Evolutionary conservation across 2,329 filamentous ascomycete species (phyloP).

Genomic region (Penicillium sp.): DNA sequence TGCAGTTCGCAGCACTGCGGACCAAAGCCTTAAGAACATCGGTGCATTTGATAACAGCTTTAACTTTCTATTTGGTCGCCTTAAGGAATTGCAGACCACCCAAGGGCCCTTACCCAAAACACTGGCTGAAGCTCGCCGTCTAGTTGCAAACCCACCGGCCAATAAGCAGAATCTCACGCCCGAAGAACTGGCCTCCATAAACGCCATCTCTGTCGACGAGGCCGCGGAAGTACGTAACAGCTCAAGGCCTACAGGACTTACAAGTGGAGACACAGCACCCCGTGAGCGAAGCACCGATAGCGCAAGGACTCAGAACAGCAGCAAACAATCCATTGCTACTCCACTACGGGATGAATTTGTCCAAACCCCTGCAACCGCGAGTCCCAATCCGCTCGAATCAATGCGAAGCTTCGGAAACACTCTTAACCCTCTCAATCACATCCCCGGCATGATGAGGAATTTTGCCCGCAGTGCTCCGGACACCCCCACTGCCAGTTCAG

Average conservation of each 20-base stretch:
- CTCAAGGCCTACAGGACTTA: slow-evolving; percentile 55
- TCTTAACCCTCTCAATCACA: slow-evolving; percentile 74
- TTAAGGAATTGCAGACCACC: slow-evolving; percentile 61
- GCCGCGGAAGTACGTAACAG: slow-evolving; percentile 32
- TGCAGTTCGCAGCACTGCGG: slow-evolving; percentile 78
- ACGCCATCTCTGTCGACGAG: slow-evolving; percentile 33
- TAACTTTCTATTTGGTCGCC: slow-evolving; percentile 82
- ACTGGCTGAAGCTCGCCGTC: slow-evolving; percentile 82
- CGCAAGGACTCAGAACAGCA: slow-evolving; percentile 35
- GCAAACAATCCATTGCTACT: slow-evolving; percentile 35
- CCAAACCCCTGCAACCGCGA: slow-evolving; percentile 23
- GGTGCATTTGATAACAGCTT: slow-evolving; percentile 90
- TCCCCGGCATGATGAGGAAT: slow-evolving; percentile 70
- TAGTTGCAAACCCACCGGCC: slow-evolving; percentile 62
- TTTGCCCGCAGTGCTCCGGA: slow-evolving; percentile 55
- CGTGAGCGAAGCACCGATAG: slow-evolving; percentile 77
- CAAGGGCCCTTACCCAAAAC: slow-evolving; percentile 69
- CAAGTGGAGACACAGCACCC: slow-evolving; percentile 58
- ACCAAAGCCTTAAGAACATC: slow-evolving; percentile 88
- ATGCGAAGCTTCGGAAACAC: slow-evolving; percentile 75
- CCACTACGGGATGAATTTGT: slow-evolving; percentile 22
- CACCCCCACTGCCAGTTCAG: slow-evolving; percentile 41
- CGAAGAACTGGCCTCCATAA: slow-evolving; percentile 51
- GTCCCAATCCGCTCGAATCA: slow-evolving; percentile 64
- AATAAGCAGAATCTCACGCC: slow-evolving; percentile 45